Evolutionary conservation across 306 rosid genomes (phyloP).

Genomic region (Casuarina cunninghamiana): DNA sequence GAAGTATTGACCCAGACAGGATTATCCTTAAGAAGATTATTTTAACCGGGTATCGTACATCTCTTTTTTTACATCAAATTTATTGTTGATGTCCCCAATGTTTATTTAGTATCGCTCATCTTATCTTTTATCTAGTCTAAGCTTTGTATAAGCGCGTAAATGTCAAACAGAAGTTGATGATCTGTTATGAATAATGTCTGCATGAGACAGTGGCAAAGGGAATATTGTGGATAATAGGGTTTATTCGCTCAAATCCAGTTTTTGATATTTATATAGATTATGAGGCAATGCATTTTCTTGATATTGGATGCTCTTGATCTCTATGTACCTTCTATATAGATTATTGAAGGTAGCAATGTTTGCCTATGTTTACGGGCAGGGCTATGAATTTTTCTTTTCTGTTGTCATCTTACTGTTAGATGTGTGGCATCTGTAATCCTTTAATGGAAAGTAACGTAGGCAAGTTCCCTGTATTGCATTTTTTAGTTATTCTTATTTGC

Average conservation of each 20-base stretch:
- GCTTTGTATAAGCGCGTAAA: neutral
- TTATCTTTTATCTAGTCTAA: neutral
- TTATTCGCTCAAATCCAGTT: neutral
- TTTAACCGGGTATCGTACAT: constrained; percentile 74
- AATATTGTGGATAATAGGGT: constrained; percentile 3
- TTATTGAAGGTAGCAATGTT: neutral
- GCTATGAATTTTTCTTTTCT: too few species aligned
- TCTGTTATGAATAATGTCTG: neutral
- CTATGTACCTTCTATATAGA: neutral
- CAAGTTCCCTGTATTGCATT: neutral
- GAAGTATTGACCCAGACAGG: constrained; percentile 75
- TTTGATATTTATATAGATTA: neutral
- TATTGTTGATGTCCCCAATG: neutral
- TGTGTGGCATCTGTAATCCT: too few species aligned
- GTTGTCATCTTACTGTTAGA: too few species aligned
- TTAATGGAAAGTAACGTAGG: too few species aligned
- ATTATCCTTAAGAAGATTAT: constrained; percentile 85
- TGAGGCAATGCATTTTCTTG: neutral
- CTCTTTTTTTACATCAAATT: constrained; percentile 3
- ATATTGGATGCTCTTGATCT: neutral
- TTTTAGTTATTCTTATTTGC: neutral
- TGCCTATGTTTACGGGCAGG: too few species aligned
- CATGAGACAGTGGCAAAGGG: neutral
- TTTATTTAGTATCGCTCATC: neutral
- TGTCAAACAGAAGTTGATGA: neutral